Base-by-base conservation (phyloP, 78 protist genomes). In the Dictyostelium firmibasis region DNA sequence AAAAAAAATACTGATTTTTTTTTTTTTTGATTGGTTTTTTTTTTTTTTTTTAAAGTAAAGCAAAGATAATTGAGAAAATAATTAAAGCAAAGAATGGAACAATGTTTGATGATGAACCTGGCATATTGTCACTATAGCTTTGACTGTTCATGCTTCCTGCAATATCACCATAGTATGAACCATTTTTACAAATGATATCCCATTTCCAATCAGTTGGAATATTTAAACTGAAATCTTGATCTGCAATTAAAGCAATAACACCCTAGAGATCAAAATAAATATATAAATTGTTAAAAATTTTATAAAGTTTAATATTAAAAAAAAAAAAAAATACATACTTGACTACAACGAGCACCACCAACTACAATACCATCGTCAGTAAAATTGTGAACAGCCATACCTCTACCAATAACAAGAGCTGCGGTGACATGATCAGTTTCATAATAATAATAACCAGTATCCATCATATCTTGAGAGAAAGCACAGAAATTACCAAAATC, bases 401-500 rank as follows among this genome's bases (percentile, higher is more conserved):
- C 36, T 25, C 81, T 74, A 70, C 91, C 91, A 72, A 72, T 72
- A 18, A 72, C 25, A 10, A 29, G 6, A 1, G 79, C 38, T 4
- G 35, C 79, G 7, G n/a, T 72, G 23, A 70, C 16, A 33, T 84
- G 74, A 57, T 64, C 38, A n/a, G 91, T 84, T 0, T 18, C 35
- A 35, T 25, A 69, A 3, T 67, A 60, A 47, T 84, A 84, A 18
- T 84, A 84, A 29, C 64, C 91, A 25, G 41, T 18, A 23, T 29
- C 43, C 79, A 72, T 72, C 44, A 33, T 33, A 16, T 72, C 81
- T 33, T 31, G 53, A 14, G 20, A 14, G 67, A 64, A 84, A 9
- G 41, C 60, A 25, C 91, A 84, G 33, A 84, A 36, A 47, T 84
- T 84, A 50, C 91, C 91, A 16, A 85, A 23, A 72, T 88, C 93